These are phyloP conservation scores for Leishmania lainsoni DNA, from an alignment of 208 protist genomes.

Conservation along the genomic window DNA sequence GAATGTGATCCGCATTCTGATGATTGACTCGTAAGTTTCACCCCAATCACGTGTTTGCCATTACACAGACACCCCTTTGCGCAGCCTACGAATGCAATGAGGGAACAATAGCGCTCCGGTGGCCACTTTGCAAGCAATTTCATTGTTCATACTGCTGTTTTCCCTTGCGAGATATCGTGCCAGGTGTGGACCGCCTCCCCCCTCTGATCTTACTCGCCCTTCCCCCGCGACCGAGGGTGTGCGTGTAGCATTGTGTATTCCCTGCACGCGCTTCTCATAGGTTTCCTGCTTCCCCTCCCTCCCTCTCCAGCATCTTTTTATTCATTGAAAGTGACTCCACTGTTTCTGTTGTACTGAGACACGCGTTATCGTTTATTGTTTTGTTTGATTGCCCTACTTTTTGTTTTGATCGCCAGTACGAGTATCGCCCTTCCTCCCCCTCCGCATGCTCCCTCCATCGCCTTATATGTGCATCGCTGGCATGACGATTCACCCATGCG, in stretches of 20 bases:
- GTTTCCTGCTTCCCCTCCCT: background rate
- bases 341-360: background rate
- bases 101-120: background rate
- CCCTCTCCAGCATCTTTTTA: background rate
- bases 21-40: conserved; percentile 7
- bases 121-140: background rate
- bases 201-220: background rate
- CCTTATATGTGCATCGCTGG: background rate
- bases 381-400: background rate
- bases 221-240: background rate
- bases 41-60: background rate
- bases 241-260: background rate
- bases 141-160: background rate
- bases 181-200: background rate
- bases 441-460: background rate
- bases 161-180: background rate
- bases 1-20: conserved; percentile 29
- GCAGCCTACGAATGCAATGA: background rate
- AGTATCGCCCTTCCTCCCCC: background rate
- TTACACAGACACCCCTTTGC: background rate
- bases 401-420: background rate
- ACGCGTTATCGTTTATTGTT: background rate
- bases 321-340: background rate
- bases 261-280: background rate
- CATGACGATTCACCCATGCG: background rate